Evolutionary conservation across 768 basidiomycete genomes (phyloP), one percentile per base, ranked within the genome.

Genomic region (Suillus ampliporus): DNA sequence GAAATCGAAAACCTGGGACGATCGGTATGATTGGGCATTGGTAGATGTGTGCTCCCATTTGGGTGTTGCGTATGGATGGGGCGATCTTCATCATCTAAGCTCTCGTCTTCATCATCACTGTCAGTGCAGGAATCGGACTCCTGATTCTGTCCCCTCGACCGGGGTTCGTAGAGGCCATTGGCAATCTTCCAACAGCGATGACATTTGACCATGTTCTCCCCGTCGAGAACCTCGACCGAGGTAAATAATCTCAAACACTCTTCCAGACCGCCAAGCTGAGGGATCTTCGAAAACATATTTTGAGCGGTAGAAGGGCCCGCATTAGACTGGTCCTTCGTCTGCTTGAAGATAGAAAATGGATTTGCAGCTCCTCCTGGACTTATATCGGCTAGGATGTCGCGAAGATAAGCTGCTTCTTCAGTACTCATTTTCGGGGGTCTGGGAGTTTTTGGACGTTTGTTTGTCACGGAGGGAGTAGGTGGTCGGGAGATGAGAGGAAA

Each of bases 191-290:
- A 99, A 77, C 96, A 99, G 57, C 90, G 84, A 66, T 90, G 84
- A 73, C 96, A 99, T 0, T 95, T 95, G 58, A 97, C 95, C 79
- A 89, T 90, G 68, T 99, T 97, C 68, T 97, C 96, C 0, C 94
- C 94, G 67, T 97, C 92, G 38, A 99, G 78, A 8, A 93, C 85
- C 69, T 99, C 96, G n/a, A 97, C 95, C 5, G 90, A 83, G 0
- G 95, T 97, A 77, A 99, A 99, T 79, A 91, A 82, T 65, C 88
- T 82, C 63, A 97, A 76, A 65, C 92, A 94, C 61, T 95, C 94
- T 69, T 92, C 91, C 31, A 90, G 79, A 0, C 88, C 85, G 7
- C 84, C 81, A 13, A 88, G 77, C 9, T 62, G 66, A 38, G 74
- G 72, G 19, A 74, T 65, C 62, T 69, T 76, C 13, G 74, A 34